Percentiles rank a stretch among this genome's conserved stretches.
These are phyloP conservation scores for Stemphylium beticola DNA, from an alignment of 2,329 filamentous ascomycete species.

Conservation along the genomic window DNA sequence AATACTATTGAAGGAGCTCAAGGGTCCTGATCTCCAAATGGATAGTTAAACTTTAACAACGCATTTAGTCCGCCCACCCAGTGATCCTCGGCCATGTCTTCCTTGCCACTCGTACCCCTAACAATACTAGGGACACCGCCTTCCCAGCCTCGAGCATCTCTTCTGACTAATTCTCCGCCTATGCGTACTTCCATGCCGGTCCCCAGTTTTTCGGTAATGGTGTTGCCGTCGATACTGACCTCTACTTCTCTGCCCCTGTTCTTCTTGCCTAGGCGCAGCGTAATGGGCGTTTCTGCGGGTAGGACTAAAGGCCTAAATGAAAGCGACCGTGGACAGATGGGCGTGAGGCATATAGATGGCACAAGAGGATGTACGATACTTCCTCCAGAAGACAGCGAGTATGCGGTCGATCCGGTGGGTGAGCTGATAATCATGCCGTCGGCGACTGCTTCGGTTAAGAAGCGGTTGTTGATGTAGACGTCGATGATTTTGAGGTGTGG, in stretches of 20 bases:
- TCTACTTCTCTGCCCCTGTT: slow-evolving; percentile 58
- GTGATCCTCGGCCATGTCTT: slow-evolving; percentile 73
- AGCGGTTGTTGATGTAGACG: slow-evolving; percentile 86
- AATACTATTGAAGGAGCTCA: not conserved
- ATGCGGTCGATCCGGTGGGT: slow-evolving; percentile 93
- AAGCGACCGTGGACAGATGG: slow-evolving; percentile 90
- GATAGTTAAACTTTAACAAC: slow-evolving; percentile 95
- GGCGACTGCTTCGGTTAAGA: slow-evolving; percentile 90
- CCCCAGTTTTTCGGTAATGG: slow-evolving; percentile 51
- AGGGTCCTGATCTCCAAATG: slow-evolving; percentile 71
- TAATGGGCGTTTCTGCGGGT: slow-evolving; percentile 83
- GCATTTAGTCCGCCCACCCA: slow-evolving; percentile 97
- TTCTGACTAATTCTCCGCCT: slow-evolving; percentile 77
- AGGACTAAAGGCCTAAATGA: slow-evolving; percentile 91
- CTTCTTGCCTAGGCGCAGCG: slow-evolving; percentile 75
- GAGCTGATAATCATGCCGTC: slow-evolving; percentile 95
- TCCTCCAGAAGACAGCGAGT: slow-evolving; percentile 90
- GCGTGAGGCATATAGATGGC: slow-evolving; percentile 84
- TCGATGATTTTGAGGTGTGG: slow-evolving; percentile 92
- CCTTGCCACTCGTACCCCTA: slow-evolving; percentile 56
- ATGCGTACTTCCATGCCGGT: slow-evolving; percentile 76
- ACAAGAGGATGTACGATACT: slow-evolving; percentile 95
- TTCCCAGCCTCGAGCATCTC: slow-evolving; percentile 59
- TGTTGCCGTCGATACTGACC: slow-evolving; percentile 57
- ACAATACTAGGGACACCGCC: slow-evolving; percentile 94